Conservation (phyloP, 768 basidiomycete genomes). For the Macrolepiota fuliginosa region DNA sequence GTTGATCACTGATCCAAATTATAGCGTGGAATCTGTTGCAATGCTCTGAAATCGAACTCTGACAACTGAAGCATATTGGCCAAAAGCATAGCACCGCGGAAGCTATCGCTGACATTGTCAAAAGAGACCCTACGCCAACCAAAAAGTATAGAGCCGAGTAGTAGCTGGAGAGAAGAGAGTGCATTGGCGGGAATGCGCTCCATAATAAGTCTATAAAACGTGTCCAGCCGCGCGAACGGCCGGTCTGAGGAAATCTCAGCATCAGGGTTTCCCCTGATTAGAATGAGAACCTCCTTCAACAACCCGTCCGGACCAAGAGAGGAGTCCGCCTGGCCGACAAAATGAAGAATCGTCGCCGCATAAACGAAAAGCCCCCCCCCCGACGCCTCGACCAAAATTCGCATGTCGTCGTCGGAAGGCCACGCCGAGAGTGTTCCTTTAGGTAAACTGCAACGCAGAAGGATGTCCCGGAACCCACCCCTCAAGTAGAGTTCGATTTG, state of each 20-base stretch:
- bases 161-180: neutral
- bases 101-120: neutral
- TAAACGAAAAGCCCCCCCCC: neutral
- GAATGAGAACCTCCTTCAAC: neutral
- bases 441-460: too few relatives aligned
- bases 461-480: too few relatives aligned
- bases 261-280: neutral
- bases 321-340: neutral
- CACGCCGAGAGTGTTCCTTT: neutral
- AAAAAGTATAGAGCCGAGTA: neutral
- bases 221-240: neutral
- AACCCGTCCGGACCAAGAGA: neutral
- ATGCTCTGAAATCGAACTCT: neutral
- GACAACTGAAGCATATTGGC: neutral
- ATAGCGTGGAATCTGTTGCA: neutral
- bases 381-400: neutral
- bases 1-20: neutral
- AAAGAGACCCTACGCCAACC: too few relatives aligned
- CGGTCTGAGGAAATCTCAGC: neutral
- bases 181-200: neutral
- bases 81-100: neutral
- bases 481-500: constrained; percentile 1
- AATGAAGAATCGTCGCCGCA: neutral
- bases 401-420: neutral
- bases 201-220: neutral